phyloP scores from a whole-genome alignment of 2,329 filamentous ascomycete genomes.

The Microcyclosporella mali region DNA sequence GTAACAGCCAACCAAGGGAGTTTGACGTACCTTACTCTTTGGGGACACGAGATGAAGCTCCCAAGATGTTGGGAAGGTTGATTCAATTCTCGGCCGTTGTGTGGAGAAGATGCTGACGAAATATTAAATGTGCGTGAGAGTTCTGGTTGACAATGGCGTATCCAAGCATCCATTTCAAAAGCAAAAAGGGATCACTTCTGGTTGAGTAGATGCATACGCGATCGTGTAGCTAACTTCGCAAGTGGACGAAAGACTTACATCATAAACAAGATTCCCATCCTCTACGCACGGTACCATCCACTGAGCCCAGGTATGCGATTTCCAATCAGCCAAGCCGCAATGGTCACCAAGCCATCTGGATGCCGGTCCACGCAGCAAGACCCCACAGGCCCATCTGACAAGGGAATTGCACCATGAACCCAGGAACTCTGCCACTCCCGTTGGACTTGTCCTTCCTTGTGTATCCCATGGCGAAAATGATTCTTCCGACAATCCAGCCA shows the following conservation, averaged over 20 bases:
- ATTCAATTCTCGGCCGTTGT: no score
- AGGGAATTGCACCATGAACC: constrained; percentile 17
- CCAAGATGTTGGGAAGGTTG: no score
- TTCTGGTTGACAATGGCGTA: no score
- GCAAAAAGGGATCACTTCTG: no score
- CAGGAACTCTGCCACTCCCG: constrained; percentile 38
- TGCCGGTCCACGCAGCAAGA: constrained; percentile 26
- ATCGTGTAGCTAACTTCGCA: no score
- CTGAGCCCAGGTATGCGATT: neutral
- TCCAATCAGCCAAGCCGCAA: neutral
- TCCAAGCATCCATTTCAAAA: no score
- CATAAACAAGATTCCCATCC: neutral
- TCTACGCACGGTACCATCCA: neutral
- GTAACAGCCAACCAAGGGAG: no score
- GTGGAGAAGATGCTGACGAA: no score
- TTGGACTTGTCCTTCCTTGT: constrained; percentile 34
- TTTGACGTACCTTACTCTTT: no score
- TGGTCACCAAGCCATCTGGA: constrained; percentile 23
- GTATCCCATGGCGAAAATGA: constrained; percentile 45
- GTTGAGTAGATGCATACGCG: no score
- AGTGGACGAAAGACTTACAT: neutral
- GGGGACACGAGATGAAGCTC: no score
- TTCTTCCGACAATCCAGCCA: constrained; percentile 47
- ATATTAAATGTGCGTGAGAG: no score
- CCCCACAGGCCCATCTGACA: constrained; percentile 25